Percentiles rank a stretch among this genome's conserved stretches.
phyloP scores from a whole-genome alignment of 2,329 filamentous ascomycete genomes.

The Rhytidhysteron rufulum region DNA sequence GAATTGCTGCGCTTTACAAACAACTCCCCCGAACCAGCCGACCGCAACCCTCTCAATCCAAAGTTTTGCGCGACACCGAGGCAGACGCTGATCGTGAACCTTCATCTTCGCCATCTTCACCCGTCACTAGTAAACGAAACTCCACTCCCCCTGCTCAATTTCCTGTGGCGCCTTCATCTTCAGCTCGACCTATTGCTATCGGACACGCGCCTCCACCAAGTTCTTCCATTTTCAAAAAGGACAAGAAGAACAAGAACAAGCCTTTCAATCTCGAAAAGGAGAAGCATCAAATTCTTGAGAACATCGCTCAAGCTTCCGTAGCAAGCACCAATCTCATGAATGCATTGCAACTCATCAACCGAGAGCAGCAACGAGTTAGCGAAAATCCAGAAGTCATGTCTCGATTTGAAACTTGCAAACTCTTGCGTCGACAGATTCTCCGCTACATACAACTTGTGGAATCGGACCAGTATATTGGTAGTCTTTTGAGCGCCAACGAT shows the following conservation, averaged over 20 bases:
- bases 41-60: conserved; percentile 67
- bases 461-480: conserved; percentile 83
- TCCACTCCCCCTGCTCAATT: conserved; percentile 20
- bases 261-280: conserved; percentile 83
- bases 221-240: conserved; percentile 51
- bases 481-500: conserved; percentile 89
- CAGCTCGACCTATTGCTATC: conserved; percentile 22
- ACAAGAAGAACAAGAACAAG: conserved; percentile 53
- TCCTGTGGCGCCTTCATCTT: conserved; percentile 24
- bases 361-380: conserved; percentile 82
- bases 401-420: conserved; percentile 83
- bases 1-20: conserved; percentile 74
- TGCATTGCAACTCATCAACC: conserved; percentile 82
- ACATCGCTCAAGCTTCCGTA: conserved; percentile 86
- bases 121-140: conserved; percentile 18
- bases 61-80: conserved; percentile 77
- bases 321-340: conserved; percentile 90
- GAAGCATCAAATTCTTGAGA: conserved; percentile 78
- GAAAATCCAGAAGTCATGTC: conserved; percentile 72
- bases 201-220: conserved; percentile 40
- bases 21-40: conserved; percentile 61
- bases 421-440: conserved; percentile 75
- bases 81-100: conserved; percentile 66
- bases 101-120: conserved; percentile 26
- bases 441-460: conserved; percentile 92